A percentile compares a stretch with the other conserved stretches of the same genome.
Conservation (phyloP, 2,329 filamentous ascomycete genomes). For the Mycosphaerella sp. region DNA sequence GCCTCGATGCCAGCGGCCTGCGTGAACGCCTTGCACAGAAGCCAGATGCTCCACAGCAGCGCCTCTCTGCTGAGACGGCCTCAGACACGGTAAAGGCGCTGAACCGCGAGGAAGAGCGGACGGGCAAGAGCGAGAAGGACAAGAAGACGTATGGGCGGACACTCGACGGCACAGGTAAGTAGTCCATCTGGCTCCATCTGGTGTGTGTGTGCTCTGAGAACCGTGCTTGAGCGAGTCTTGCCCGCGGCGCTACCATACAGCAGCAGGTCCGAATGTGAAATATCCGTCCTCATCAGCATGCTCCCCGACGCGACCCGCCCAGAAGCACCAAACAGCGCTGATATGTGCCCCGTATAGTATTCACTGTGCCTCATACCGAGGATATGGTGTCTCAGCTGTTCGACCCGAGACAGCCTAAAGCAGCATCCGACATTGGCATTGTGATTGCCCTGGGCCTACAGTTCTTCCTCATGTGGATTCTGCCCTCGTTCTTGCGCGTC, state of each 20-base stretch:
- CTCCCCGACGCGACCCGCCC: not conserved
- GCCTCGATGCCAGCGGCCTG: slow-evolving; percentile 36
- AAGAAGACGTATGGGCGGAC: slow-evolving; percentile 88
- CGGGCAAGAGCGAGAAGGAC: slow-evolving; percentile 46
- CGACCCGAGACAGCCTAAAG: slow-evolving; percentile 91
- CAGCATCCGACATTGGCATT: slow-evolving; percentile 77
- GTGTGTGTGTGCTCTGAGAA: slow-evolving; percentile 6
- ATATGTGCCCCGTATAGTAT: slow-evolving; percentile 55
- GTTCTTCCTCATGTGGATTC: slow-evolving; percentile 64
- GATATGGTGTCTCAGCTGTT: slow-evolving; percentile 99
- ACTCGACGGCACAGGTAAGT: slow-evolving; percentile 79
- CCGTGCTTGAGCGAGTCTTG: slow-evolving; percentile 8
- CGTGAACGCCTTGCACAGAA: slow-evolving; percentile 42
- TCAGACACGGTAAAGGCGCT: slow-evolving; percentile 45
- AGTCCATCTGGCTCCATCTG: no score
- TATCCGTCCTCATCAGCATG: not conserved
- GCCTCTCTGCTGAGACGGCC: slow-evolving; percentile 35
- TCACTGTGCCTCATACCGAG: slow-evolving; percentile 90
- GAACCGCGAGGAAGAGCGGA: slow-evolving; percentile 45
- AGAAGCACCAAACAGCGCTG: slow-evolving; percentile 21
- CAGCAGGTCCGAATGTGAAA: slow-evolving; percentile 10
- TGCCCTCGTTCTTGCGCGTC: slow-evolving; percentile 64
- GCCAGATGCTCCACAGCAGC: slow-evolving; percentile 29
- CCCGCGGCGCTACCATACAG: slow-evolving; percentile 9
- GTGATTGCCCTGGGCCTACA: slow-evolving; percentile 70